A percentile compares a stretch with the other conserved stretches of the same genome.
phyloP scores from a whole-genome alignment of 257 asterid species.

The Parsonsia alboflavescens region DNA sequence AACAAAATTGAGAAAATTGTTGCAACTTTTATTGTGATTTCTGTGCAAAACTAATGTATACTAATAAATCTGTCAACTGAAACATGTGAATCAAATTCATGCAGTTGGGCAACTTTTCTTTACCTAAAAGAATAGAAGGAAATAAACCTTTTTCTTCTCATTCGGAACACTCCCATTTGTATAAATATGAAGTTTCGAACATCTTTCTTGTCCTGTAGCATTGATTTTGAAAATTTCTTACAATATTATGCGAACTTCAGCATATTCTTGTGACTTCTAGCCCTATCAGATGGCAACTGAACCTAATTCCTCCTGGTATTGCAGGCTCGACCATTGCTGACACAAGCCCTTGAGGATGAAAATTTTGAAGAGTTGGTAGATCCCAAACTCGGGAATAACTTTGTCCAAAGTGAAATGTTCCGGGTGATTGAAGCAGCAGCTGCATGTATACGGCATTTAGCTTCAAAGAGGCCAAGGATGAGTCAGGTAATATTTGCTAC shows the following conservation, averaged over 20 bases:
- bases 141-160: not conserved
- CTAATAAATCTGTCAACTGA: not conserved
- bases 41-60: not conserved
- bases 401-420: conserved; percentile 58
- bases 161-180: not conserved
- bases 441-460: conserved; percentile 79
- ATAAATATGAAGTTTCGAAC: not conserved
- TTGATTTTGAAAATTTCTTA: not conserved
- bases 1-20: not conserved
- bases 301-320: conserved; percentile 6
- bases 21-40: not conserved
- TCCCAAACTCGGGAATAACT: conserved; percentile 47
- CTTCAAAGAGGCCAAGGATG: conserved; percentile 75
- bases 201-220: not conserved
- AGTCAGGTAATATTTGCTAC: conserved; percentile 45
- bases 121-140: not conserved
- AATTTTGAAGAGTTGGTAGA: conserved; percentile 54
- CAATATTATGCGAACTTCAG: not conserved
- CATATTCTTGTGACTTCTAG: not conserved
- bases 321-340: conserved; percentile 82
- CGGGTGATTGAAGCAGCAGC: conserved; percentile 91
- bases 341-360: conserved; percentile 64
- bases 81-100: not conserved
- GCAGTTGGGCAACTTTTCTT: not conserved
- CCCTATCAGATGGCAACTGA: not conserved